Conservation (phyloP, 164 flowering plant species). For the Umbilicus rupestris region DNA sequence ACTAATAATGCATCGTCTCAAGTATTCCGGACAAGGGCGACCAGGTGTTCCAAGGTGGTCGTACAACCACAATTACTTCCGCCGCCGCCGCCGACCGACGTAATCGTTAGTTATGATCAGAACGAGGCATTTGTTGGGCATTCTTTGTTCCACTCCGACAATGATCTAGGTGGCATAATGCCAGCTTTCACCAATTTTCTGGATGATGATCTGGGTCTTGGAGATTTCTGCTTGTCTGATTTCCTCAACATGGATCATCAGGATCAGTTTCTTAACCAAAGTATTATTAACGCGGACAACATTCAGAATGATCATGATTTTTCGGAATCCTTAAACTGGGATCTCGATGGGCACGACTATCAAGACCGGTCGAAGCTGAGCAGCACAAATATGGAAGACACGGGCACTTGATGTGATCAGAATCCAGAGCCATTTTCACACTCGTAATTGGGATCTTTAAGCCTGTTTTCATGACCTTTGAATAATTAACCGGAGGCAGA, state of each 20-base stretch:
- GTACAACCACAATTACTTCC: neutral
- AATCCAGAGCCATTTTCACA: neutral
- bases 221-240: conserved; percentile 1
- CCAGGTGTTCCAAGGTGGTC: neutral
- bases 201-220: neutral
- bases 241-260: neutral
- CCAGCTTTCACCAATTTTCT: neutral
- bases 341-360: neutral
- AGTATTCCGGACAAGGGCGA: neutral
- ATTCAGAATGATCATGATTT: neutral
- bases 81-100: neutral
- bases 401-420: neutral
- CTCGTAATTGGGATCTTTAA: neutral
- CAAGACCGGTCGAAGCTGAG: neutral
- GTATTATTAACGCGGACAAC: neutral
- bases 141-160: neutral
- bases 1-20: neutral
- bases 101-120: neutral
- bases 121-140: neutral
- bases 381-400: neutral
- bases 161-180: neutral
- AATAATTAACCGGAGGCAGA: neutral
- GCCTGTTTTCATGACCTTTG: neutral
- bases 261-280: neutral
- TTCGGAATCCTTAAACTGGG: neutral